Percentiles rank a stretch among this genome's conserved stretches.
phyloP scores from a whole-genome alignment of 805 yeast genomes.

The Maudiozyma bulderi region DNA sequence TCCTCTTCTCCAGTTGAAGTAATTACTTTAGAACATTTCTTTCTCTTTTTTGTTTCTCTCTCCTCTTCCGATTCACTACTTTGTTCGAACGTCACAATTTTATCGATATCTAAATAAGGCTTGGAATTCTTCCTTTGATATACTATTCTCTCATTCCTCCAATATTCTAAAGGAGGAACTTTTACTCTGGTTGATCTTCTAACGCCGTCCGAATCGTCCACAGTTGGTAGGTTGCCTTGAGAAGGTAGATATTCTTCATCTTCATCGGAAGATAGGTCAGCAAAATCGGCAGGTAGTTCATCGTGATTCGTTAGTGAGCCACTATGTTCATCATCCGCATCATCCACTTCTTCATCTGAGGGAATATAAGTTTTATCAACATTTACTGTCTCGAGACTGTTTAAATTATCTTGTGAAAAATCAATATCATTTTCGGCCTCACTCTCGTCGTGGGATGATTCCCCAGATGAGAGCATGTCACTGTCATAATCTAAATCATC shows the following conservation, averaged over 20 bases:
- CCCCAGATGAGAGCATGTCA: conserved; percentile 12
- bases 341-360: conserved; percentile 4
- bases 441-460: conserved; percentile 6
- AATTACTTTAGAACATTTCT: background rate
- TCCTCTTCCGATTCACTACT: conserved; percentile 11
- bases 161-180: conserved; percentile 65
- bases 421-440: background rate
- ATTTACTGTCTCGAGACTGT: background rate
- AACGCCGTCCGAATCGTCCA: conserved; percentile 24
- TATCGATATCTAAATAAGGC: conserved; percentile 47
- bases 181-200: conserved; percentile 59
- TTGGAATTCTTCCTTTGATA: conserved; percentile 36
- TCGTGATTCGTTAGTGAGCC: background rate
- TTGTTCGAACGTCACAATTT: conserved; percentile 40
- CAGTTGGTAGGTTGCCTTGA: background rate
- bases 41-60: background rate
- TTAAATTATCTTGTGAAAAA: background rate
- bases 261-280: conserved; percentile 3
- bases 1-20: background rate
- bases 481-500: conserved; percentile 29
- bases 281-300: background rate
- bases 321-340: conserved; percentile 2
- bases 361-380: conserved; percentile 6
- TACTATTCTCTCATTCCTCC: conserved; percentile 74
- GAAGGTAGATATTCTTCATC: conserved; percentile 7